Evolutionary conservation across 2,329 filamentous ascomycete genomes (phyloP).

Genomic region (Orbilia brochopaga): DNA sequence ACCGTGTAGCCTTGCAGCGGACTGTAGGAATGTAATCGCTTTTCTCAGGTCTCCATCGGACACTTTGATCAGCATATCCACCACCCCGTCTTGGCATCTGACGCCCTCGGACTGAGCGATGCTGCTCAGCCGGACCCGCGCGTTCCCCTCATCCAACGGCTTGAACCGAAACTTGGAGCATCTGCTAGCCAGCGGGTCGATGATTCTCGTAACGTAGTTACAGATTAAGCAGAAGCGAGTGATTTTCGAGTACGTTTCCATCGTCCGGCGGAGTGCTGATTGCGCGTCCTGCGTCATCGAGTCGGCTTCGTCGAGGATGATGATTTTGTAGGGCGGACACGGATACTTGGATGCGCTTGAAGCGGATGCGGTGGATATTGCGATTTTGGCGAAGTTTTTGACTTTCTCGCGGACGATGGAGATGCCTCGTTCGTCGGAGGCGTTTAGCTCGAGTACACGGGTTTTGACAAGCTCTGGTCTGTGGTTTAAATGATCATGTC

Average conservation of each 20-base stretch:
- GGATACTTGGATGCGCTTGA: constrained; percentile 76
- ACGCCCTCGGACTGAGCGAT: constrained; percentile 84
- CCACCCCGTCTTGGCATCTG: constrained; percentile 74
- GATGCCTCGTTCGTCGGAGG: constrained; percentile 97
- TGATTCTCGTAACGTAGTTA: constrained; percentile 98
- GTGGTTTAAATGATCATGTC: too few relatives aligned
- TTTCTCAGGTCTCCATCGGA: constrained; percentile 94
- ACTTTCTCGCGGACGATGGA: constrained; percentile 96
- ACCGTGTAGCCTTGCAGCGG: constrained; percentile 85
- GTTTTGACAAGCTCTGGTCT: constrained; percentile 87
- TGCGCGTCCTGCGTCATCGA: constrained; percentile 99
- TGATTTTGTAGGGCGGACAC: constrained; percentile 98
- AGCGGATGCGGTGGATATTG: constrained; percentile 77
- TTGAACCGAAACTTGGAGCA: constrained; percentile 99
- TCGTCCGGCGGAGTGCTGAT: constrained; percentile 86
- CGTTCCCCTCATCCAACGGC: constrained; percentile 85
- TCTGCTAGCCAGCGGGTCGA: constrained; percentile 88
- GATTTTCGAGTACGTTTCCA: constrained; percentile 97
- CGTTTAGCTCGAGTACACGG: constrained; percentile 97
- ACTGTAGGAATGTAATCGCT: constrained; percentile 94
- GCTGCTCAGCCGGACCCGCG: constrained; percentile 75
- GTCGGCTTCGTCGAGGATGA: constrained; percentile 97
- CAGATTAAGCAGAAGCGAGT: constrained; percentile 97
- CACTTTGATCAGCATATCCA: constrained; percentile 82
- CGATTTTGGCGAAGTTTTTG: constrained; percentile 96